Percentiles rank a stretch among this genome's conserved stretches.
These are phyloP conservation scores for Ramalina peruviana DNA, from an alignment of 495 filamentous ascomycete genomes.

Conservation along the genomic window DNA sequence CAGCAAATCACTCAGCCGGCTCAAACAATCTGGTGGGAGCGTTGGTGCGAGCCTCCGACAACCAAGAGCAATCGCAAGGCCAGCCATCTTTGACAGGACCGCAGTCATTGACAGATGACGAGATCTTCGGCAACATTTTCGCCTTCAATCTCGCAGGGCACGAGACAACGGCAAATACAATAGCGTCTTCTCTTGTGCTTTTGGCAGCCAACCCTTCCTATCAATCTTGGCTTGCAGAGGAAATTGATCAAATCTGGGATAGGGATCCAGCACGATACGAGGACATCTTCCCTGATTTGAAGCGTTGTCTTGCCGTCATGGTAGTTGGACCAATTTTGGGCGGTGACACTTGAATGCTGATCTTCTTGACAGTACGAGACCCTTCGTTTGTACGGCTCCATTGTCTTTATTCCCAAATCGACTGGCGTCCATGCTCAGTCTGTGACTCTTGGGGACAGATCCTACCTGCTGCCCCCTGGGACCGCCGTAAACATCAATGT, in stretches of 20 bases:
- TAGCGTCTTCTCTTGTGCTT: constrained; percentile 34
- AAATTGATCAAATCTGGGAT: constrained; percentile 19
- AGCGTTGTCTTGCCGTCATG: constrained; percentile 15
- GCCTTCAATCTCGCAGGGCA: constrained; percentile 40
- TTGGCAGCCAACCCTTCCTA: constrained; percentile 33
- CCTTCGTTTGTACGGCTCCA: constrained; percentile 34
- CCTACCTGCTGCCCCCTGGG: constrained; percentile 15
- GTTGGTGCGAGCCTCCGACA: constrained; percentile 25
- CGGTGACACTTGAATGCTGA: not conserved
- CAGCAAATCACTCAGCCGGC: constrained; percentile 3
- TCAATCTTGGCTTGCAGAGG: constrained; percentile 35
- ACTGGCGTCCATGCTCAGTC: constrained; percentile 19
- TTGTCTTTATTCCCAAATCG: constrained; percentile 28
- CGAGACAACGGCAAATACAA: constrained; percentile 39
- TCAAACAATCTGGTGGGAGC: constrained; percentile 27
- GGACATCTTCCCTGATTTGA: constrained; percentile 15
- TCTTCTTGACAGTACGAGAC: constrained; percentile 27
- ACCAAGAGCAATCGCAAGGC: no score
- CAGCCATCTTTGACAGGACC: no score
- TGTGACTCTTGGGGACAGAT: constrained; percentile 17
- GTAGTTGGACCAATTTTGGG: not conserved
- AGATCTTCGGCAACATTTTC: constrained; percentile 41
- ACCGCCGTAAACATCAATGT: constrained; percentile 14
- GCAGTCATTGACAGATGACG: constrained; percentile 21
- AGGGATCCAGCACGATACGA: constrained; percentile 12